Conservation (phyloP, 768 basidiomycete species). For the Trametes cingulata region DNA sequence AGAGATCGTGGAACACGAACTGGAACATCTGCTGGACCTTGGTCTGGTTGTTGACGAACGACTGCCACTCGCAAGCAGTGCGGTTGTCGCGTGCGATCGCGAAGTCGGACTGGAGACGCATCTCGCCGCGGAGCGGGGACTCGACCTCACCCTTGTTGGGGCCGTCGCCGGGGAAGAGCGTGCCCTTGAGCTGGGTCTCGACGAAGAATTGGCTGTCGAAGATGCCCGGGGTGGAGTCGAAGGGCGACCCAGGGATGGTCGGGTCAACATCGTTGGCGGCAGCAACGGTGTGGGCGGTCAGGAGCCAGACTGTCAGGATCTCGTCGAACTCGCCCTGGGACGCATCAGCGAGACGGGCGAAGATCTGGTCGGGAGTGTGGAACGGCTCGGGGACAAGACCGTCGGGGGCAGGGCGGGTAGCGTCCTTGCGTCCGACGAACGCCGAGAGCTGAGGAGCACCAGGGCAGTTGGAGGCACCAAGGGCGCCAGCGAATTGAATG, state of each 20-base stretch:
- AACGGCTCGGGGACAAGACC: conserved; percentile 27
- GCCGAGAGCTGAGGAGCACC: conserved; percentile 42
- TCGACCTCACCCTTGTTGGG: conserved; percentile 32
- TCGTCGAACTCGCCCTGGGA: conserved; percentile 24
- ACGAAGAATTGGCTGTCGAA: conserved; percentile 35
- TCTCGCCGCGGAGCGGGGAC: conserved; percentile 35
- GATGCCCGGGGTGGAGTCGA: conserved; percentile 31
- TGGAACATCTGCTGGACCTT: conserved; percentile 17
- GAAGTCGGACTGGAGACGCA: conserved; percentile 38
- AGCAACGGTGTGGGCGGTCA: conserved; percentile 28
- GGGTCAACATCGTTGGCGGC: conserved; percentile 31
- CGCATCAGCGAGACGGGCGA: conserved; percentile 27
- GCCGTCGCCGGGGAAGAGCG: conserved; percentile 32
- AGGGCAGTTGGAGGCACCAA: conserved; percentile 25
- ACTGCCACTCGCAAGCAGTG: conserved; percentile 38
- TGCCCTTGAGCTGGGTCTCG: conserved; percentile 30
- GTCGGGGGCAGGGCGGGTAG: conserved; percentile 26
- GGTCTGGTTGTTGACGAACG: conserved; percentile 25
- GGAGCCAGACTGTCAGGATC: conserved; percentile 24
- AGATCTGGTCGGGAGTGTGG: conserved; percentile 27
- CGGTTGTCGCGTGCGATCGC: conserved; percentile 34
- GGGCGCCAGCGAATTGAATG: conserved; percentile 20
- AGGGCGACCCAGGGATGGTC: conserved; percentile 28
- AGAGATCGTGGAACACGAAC: conserved; percentile 12
- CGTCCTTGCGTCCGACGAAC: conserved; percentile 33